Conservation (phyloP, 768 basidiomycete genomes). For the Mycena belliarum region DNA sequence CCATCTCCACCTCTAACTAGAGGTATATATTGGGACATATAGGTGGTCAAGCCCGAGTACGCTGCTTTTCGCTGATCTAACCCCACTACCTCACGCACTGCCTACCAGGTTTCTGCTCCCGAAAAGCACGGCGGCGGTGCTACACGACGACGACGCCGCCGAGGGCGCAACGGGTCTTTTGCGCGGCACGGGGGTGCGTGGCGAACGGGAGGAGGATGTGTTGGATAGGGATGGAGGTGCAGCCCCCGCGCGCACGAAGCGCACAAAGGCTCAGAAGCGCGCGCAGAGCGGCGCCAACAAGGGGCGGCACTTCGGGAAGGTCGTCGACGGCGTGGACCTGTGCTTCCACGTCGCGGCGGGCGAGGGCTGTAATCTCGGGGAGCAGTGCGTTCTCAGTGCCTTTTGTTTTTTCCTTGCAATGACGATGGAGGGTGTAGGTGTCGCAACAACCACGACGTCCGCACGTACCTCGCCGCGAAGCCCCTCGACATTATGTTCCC, state of each 20-base stretch:
- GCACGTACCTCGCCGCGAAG: constrained; percentile 75
- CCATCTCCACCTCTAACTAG: too few species aligned
- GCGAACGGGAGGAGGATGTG: constrained; percentile 15
- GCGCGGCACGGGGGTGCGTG: constrained; percentile 28
- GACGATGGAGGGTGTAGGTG: constrained; percentile 49
- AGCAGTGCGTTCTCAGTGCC: constrained; percentile 45
- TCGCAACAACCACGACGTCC: constrained; percentile 45
- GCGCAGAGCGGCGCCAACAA: constrained; percentile 82
- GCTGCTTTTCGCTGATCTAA: too few species aligned
- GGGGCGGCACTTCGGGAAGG: constrained; percentile 73
- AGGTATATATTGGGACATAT: too few species aligned
- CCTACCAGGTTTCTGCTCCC: too few species aligned
- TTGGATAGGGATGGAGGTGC: constrained; percentile 25
- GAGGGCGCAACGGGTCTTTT: constrained; percentile 54
- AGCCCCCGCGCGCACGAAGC: constrained; percentile 35
- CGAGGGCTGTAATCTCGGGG: constrained; percentile 67
- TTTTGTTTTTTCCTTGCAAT: background rate
- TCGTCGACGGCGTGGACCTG: constrained; percentile 78
- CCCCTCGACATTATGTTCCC: constrained; percentile 70
- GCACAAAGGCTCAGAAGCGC: constrained; percentile 69
- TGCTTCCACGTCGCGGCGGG: constrained; percentile 82
- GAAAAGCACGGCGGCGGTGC: too few species aligned
- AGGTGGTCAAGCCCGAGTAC: too few species aligned
- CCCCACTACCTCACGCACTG: too few species aligned
- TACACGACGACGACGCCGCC: constrained; percentile 67